Evolutionary conservation across 176 grass and related monocot species (phyloP).

Genomic region (Lolium perenne): DNA sequence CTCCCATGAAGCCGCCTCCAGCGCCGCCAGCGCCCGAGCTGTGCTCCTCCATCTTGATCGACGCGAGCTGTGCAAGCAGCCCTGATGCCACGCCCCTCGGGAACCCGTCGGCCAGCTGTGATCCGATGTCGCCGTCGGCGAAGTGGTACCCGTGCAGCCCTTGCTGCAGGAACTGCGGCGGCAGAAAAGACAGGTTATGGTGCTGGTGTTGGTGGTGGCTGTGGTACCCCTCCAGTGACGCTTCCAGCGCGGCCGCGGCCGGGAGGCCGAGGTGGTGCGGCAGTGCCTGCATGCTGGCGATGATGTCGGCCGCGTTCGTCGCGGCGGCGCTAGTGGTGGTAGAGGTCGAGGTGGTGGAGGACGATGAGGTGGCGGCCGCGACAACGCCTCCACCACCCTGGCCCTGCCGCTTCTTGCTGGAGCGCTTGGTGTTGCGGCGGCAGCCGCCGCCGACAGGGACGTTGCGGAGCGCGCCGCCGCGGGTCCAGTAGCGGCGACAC

Average conservation of each 20-base stretch:
- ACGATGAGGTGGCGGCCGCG: slow-evolving; percentile 60
- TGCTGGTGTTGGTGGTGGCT: slow-evolving; percentile 46
- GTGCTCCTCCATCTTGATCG: slow-evolving; percentile 96
- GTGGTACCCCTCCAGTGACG: slow-evolving; percentile 70
- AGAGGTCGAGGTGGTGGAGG: slow-evolving; percentile 69
- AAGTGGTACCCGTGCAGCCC: slow-evolving; percentile 57
- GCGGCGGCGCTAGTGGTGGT: slow-evolving; percentile 51
- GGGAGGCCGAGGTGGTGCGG: slow-evolving; percentile 63
- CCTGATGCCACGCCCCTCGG: slow-evolving; percentile 67
- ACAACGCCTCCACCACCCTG: slow-evolving; percentile 13
- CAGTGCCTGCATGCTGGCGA: slow-evolving; percentile 50
- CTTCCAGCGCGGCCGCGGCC: slow-evolving; percentile 60
- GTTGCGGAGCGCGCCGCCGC: slow-evolving; percentile 90
- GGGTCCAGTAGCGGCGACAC: slow-evolving; percentile 99
- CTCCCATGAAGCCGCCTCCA: slow-evolving; percentile 34
- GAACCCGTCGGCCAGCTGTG: slow-evolving; percentile 47
- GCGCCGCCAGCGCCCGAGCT: not conserved
- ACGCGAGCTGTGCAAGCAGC: slow-evolving; percentile 83
- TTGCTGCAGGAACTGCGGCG: slow-evolving; percentile 50
- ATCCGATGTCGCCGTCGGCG: slow-evolving; percentile 48
- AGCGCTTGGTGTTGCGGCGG: slow-evolving; percentile 92
- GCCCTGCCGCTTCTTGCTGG: slow-evolving; percentile 53
- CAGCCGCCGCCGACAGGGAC: slow-evolving; percentile 92
- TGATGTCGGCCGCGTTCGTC: slow-evolving; percentile 47
- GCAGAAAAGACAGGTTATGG: slow-evolving; percentile 44